These are phyloP conservation scores for Solanum virginianum DNA, from an alignment of 257 asterid genomes.

Conservation along the genomic window DNA sequence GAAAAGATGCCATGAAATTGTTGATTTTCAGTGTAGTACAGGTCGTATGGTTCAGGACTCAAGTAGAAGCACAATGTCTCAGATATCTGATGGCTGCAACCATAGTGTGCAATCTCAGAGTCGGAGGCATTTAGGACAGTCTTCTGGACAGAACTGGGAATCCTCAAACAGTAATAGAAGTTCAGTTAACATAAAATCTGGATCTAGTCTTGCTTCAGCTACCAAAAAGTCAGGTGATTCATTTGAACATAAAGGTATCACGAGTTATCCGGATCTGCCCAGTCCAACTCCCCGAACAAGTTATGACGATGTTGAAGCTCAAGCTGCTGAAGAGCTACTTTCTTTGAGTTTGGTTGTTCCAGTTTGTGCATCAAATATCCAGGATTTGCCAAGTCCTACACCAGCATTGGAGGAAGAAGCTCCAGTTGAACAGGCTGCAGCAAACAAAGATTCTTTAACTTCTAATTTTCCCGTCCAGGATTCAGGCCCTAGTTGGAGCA, in stretches of 20 bases:
- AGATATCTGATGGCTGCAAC: background rate
- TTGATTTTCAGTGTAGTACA: background rate
- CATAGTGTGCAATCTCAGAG: constrained; percentile 12
- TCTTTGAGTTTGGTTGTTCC: background rate
- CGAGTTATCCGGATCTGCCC: background rate
- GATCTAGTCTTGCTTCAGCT: background rate
- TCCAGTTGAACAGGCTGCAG: background rate
- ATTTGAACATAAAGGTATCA: background rate
- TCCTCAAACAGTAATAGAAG: background rate
- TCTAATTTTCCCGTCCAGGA: constrained; percentile 1
- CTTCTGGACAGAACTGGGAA: constrained; percentile 30
- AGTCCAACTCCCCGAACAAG: background rate
- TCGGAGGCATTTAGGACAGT: constrained; percentile 8
- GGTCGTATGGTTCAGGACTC: background rate
- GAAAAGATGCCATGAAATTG: background rate
- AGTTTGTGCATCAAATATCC: background rate
- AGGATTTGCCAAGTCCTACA: background rate
- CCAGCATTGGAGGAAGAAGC: background rate
- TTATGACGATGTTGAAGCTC: constrained; percentile 1
- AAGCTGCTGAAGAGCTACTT: constrained; percentile 5
- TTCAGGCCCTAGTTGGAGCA: constrained; percentile 1
- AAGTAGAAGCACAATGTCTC: background rate
- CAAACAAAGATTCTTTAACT: background rate
- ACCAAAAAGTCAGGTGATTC: background rate
- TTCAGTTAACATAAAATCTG: background rate